Conservation (phyloP, 495 filamentous ascomycete species). For the Platismatia glauca region DNA sequence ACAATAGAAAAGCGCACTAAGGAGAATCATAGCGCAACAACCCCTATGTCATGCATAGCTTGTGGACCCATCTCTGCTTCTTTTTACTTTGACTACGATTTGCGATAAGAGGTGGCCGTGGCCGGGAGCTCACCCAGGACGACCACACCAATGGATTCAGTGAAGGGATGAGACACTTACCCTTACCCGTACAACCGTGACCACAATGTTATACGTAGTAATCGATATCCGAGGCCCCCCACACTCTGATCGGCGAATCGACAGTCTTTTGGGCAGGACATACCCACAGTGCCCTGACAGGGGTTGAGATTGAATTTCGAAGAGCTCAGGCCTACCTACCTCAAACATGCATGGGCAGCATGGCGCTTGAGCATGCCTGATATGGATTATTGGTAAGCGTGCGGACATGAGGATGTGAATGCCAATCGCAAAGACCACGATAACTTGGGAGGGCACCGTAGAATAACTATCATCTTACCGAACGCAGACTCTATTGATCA, state of each 20-base stretch:
- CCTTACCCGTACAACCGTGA: too few relatives aligned
- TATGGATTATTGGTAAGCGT: neutral
- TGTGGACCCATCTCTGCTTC: neutral
- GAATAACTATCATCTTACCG: too few relatives aligned
- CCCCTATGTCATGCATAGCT: neutral
- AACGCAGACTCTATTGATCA: neutral
- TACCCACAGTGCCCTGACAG: too few relatives aligned
- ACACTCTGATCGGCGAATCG: neutral
- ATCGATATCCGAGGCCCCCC: too few relatives aligned
- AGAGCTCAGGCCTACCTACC: neutral
- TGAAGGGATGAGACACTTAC: too few relatives aligned
- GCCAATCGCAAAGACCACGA: too few relatives aligned
- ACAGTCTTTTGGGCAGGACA: neutral
- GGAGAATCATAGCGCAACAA: neutral
- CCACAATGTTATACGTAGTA: too few relatives aligned
- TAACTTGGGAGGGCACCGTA: too few relatives aligned
- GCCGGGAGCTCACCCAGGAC: neutral
- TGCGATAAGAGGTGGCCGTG: neutral
- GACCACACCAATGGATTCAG: neutral
- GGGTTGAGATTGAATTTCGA: too few relatives aligned
- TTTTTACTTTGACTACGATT: neutral
- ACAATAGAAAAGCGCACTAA: neutral
- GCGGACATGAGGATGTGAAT: neutral
- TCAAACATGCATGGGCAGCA: neutral
- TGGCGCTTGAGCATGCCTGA: too few relatives aligned